Evolutionary conservation across 495 filamentous ascomycete species (phyloP).

Genomic region (Lophiostoma macrostomum): DNA sequence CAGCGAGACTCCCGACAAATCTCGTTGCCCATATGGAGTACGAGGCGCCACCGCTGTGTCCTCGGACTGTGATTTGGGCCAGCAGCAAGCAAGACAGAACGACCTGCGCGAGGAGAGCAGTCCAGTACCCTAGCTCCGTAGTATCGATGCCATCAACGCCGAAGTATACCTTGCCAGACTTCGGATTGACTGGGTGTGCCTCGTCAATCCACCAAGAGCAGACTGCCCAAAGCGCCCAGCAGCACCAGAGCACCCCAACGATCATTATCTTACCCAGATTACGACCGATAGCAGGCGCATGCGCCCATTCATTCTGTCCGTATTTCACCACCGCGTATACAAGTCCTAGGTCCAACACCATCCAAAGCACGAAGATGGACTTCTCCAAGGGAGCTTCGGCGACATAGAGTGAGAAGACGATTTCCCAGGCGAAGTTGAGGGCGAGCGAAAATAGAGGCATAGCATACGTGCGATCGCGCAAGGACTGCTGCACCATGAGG

Average conservation of each 20-base stretch:
- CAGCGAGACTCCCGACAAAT: slow-evolving; percentile 41
- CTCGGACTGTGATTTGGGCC: slow-evolving; percentile 40
- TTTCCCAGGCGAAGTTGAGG: slow-evolving; percentile 48
- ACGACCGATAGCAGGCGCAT: slow-evolving; percentile 39
- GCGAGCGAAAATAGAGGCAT: slow-evolving; percentile 48
- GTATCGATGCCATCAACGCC: slow-evolving; percentile 43
- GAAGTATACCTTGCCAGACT: slow-evolving; percentile 40
- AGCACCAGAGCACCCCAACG: slow-evolving; percentile 33
- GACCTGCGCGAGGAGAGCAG: slow-evolving; percentile 36
- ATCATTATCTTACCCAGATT: slow-evolving; percentile 39
- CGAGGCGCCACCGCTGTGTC: slow-evolving; percentile 44
- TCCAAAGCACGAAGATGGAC: slow-evolving; percentile 45
- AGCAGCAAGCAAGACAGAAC: slow-evolving; percentile 37
- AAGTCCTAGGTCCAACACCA: slow-evolving; percentile 45
- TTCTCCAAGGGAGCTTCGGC: slow-evolving; percentile 41
- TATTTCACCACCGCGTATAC: slow-evolving; percentile 42
- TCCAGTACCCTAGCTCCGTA: slow-evolving; percentile 48
- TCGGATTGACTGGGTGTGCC: slow-evolving; percentile 35
- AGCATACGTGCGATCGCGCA: slow-evolving; percentile 44
- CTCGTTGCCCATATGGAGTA: slow-evolving; percentile 43
- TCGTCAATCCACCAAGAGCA: slow-evolving; percentile 42
- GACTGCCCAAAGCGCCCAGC: slow-evolving; percentile 38
- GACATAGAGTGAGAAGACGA: slow-evolving; percentile 44
- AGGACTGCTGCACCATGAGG: slow-evolving; percentile 42
- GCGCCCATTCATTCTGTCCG: slow-evolving; percentile 40